Evolutionary conservation across 345 rosid species (phyloP).

Genomic region (Populus pruinosa): DNA sequence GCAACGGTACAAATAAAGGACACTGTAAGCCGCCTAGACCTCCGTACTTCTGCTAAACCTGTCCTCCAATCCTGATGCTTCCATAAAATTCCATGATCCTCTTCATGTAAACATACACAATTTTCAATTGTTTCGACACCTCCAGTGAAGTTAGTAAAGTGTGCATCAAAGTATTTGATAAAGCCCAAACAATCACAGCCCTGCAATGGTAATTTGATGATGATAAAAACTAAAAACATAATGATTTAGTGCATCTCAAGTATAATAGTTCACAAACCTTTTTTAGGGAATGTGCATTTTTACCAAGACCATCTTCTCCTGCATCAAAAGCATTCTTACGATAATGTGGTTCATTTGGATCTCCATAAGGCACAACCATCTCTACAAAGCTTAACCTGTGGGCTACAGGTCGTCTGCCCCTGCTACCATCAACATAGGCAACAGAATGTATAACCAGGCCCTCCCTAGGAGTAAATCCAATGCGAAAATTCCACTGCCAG

Average conservation of each 20-base stretch:
- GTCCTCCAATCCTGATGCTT: constrained; percentile 99
- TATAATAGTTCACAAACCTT: constrained; percentile 39
- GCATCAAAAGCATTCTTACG: constrained; percentile 96
- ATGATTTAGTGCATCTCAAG: neutral
- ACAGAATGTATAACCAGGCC: constrained; percentile 87
- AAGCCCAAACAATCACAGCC: constrained; percentile 90
- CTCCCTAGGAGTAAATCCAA: constrained; percentile 90
- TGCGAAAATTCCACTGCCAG: constrained; percentile 88
- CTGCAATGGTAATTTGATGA: constrained; percentile 29
- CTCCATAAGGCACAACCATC: constrained; percentile 97
- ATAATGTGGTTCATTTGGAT: constrained; percentile 93
- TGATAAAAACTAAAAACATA: neutral
- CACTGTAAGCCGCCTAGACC: constrained; percentile 80
- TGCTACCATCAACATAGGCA: constrained; percentile 85
- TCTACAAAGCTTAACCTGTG: constrained; percentile 89
- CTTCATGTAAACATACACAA: constrained; percentile 90
- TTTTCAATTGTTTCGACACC: constrained; percentile 90
- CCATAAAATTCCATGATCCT: constrained; percentile 89
- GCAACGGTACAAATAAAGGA: constrained; percentile 86
- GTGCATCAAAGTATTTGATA: constrained; percentile 87
- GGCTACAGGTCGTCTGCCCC: constrained; percentile 88
- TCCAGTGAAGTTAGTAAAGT: constrained; percentile 83
- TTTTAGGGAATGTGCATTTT: constrained; percentile 94
- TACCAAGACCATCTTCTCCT: constrained; percentile 94
- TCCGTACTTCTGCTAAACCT: constrained; percentile 87